Evolutionary conservation across 2,329 filamentous ascomycete genomes (phyloP).

Genomic region (Blumeria graminis): DNA sequence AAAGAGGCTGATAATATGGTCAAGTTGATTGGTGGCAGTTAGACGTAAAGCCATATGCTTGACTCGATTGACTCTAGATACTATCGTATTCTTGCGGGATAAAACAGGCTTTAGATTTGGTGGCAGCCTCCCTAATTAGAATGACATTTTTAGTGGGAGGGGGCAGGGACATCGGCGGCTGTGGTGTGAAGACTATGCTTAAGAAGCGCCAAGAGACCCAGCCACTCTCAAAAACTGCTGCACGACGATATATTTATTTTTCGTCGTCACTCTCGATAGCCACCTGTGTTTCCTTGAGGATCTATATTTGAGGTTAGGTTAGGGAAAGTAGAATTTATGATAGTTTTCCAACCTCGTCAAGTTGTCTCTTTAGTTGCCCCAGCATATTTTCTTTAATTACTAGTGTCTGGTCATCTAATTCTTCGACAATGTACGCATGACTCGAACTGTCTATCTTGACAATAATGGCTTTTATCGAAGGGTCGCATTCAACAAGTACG

Average conservation of each 20-base stretch:
- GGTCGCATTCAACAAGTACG: conserved; percentile 57
- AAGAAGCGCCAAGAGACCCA: no score
- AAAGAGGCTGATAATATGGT: no score
- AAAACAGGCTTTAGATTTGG: no score
- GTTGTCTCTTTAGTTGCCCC: conserved; percentile 35
- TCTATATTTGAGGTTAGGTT: conserved; percentile 5
- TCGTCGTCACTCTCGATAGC: conserved; percentile 2
- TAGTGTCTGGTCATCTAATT: conserved; percentile 53
- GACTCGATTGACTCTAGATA: no score
- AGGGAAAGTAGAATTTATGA: neutral
- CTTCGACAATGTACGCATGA: conserved; percentile 56
- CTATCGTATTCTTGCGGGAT: no score
- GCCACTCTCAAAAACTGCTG: no score
- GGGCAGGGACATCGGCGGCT: no score
- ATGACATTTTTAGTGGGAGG: no score
- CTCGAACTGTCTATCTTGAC: conserved; percentile 46
- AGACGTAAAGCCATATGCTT: no score
- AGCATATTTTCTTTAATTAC: conserved; percentile 56
- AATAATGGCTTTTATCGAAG: conserved; percentile 73
- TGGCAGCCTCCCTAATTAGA: no score
- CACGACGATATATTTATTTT: neutral
- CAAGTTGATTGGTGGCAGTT: no score
- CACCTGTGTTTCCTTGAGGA: conserved; percentile 14
- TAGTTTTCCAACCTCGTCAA: conserved; percentile 34
- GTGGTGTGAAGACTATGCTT: no score